Conservation (phyloP, 257 asterid genomes). For the Apocynum venetum region DNA sequence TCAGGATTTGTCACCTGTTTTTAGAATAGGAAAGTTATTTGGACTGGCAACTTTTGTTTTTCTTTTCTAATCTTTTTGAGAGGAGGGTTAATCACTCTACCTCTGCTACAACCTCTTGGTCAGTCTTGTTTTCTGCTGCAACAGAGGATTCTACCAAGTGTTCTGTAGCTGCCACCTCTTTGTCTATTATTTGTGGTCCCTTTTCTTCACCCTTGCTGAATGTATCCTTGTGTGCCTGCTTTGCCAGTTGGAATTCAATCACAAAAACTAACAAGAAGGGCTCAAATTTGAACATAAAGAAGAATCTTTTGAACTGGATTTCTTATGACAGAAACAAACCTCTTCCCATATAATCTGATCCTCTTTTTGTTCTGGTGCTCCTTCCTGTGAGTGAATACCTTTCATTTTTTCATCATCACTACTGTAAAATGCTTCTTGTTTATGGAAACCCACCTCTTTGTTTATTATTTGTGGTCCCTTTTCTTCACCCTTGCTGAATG, state of each 20-base stretch:
- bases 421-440: not conserved
- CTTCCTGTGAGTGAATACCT: not conserved
- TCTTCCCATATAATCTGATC: not conserved
- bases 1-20: not conserved
- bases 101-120: not conserved
- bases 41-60: not conserved
- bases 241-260: not conserved
- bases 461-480: not conserved
- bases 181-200: not conserved
- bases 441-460: not conserved
- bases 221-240: not conserved
- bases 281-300: not conserved
- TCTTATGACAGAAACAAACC: not conserved
- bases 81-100: not conserved
- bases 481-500: not conserved
- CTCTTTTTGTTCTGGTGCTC: not conserved
- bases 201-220: not conserved
- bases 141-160: not conserved
- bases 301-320: not conserved
- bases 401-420: slow-evolving; percentile 8
- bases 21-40: not conserved
- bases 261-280: not conserved
- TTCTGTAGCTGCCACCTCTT: not conserved
- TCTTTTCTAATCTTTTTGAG: not conserved
- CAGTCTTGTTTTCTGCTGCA: not conserved